Percentiles rank a stretch among this genome's conserved stretches.
These are phyloP conservation scores for Colletotrichum sp. DNA, from an alignment of 2,329 filamentous ascomycete genomes.

Conservation along the genomic window DNA sequence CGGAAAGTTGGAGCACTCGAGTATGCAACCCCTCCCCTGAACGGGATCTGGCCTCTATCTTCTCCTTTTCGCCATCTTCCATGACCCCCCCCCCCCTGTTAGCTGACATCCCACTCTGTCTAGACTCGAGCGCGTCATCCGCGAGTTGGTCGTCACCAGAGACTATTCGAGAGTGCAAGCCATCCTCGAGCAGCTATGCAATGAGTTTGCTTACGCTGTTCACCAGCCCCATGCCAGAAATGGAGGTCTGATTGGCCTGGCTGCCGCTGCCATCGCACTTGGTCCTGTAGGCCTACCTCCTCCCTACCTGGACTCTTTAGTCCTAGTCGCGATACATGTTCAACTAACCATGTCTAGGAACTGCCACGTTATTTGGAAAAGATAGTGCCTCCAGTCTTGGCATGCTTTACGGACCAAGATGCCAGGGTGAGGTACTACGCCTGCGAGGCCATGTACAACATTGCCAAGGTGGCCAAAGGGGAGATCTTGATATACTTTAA, in stretches of 20 bases:
- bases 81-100: not conserved
- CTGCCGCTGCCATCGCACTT: slow-evolving; percentile 93
- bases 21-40: slow-evolving; percentile 57
- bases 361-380: slow-evolving; percentile 89
- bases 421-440: slow-evolving; percentile 96
- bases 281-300: slow-evolving; percentile 71
- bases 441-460: slow-evolving; percentile 99
- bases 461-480: slow-evolving; percentile 97
- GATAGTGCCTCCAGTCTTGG: slow-evolving; percentile 94
- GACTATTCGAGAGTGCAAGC: slow-evolving; percentile 83
- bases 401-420: slow-evolving; percentile 98
- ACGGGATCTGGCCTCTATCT: not conserved
- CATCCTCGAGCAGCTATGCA: slow-evolving; percentile 94
- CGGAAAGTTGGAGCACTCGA: slow-evolving; percentile 95
- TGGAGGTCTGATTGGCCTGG: slow-evolving; percentile 92
- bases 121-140: slow-evolving; percentile 89
- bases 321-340: not conserved
- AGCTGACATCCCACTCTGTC: not conserved
- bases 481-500: slow-evolving; percentile 98
- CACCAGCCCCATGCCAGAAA: slow-evolving; percentile 97
- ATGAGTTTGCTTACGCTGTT: slow-evolving; percentile 96
- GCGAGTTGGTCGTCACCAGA: slow-evolving; percentile 77
- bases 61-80: not conserved
- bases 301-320: not conserved
- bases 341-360: slow-evolving; percentile 61